These are phyloP conservation scores for Penicillium palitans DNA, from an alignment of 2,329 filamentous ascomycete species.

Conservation along the genomic window DNA sequence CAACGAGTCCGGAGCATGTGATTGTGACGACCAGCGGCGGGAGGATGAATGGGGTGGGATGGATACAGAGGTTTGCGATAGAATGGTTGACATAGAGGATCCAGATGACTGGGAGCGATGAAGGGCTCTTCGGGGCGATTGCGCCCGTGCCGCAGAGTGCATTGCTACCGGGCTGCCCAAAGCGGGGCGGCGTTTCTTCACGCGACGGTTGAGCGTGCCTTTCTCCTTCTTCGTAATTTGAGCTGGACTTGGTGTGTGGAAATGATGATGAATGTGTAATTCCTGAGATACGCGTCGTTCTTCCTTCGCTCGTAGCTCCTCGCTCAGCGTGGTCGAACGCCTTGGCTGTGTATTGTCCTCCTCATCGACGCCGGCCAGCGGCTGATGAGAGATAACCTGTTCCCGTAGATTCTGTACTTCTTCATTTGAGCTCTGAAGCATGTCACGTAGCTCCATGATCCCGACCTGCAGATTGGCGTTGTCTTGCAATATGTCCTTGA, in stretches of 20 bases:
- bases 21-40: constrained; percentile 38
- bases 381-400: constrained; percentile 77
- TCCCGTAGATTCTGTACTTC: constrained; percentile 86
- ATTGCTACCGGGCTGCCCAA: constrained; percentile 55
- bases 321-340: constrained; percentile 60
- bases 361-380: constrained; percentile 48
- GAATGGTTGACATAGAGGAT: constrained; percentile 57
- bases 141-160: constrained; percentile 33
- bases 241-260: constrained; percentile 63
- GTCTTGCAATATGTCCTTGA: constrained; percentile 91
- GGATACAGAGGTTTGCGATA: constrained; percentile 63
- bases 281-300: constrained; percentile 63
- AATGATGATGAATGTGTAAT: constrained; percentile 92
- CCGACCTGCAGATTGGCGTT: constrained; percentile 92
- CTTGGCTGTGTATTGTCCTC: constrained; percentile 27
- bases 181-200: constrained; percentile 71
- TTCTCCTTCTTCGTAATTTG: constrained; percentile 59
- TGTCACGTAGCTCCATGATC: constrained; percentile 84
- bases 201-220: constrained; percentile 52
- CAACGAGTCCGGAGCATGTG: constrained; percentile 60
- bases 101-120: constrained; percentile 42
- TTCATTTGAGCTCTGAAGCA: constrained; percentile 88
- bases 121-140: constrained; percentile 31
- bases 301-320: constrained; percentile 65
- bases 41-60: constrained; percentile 49